These are phyloP conservation scores for Lolium rigidum DNA, from an alignment of 176 grass and related monocot species.

Conservation along the genomic window DNA sequence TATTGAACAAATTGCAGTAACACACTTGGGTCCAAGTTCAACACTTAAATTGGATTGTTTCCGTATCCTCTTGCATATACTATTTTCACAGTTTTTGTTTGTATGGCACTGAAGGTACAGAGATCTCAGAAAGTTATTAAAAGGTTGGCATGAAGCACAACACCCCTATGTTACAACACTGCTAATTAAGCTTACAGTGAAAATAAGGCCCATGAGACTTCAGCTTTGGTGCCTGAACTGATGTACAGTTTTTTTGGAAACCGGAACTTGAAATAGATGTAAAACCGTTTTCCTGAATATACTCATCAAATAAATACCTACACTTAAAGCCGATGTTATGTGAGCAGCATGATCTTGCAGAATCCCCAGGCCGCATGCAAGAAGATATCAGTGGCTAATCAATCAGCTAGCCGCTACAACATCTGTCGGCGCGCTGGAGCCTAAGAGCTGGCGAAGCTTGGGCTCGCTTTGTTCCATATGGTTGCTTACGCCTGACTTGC, in stretches of 20 bases:
- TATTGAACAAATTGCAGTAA: not conserved
- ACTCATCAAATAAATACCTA: slow-evolving; percentile 44
- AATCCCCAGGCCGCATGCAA: slow-evolving; percentile 37
- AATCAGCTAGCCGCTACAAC: slow-evolving; percentile 53
- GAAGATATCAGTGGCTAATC: slow-evolving; percentile 32
- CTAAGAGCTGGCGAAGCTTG: slow-evolving; percentile 63
- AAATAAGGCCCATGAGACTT: too few relatives aligned
- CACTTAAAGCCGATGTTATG: slow-evolving; percentile 40
- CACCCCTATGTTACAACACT: slow-evolving; percentile 51
- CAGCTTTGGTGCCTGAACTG: not conserved
- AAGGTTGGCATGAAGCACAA: slow-evolving; percentile 57
- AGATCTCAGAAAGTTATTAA: slow-evolving; percentile 14
- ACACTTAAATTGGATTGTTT: not conserved
- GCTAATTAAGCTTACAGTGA: slow-evolving; percentile 21
- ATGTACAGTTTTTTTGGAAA: not conserved
- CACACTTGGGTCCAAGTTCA: not conserved
- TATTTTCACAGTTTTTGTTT: slow-evolving; percentile 36
- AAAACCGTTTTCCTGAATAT: slow-evolving; percentile 40
- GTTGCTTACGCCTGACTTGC: slow-evolving; percentile 4
- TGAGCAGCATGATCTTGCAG: slow-evolving; percentile 49
- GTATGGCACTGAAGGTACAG: not conserved
- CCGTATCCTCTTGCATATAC: slow-evolving; percentile 5
- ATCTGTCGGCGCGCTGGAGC: slow-evolving; percentile 47
- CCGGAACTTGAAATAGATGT: slow-evolving; percentile 22
- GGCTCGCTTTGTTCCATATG: slow-evolving; percentile 52